A percentile compares a stretch with the other conserved stretches of the same genome.
Evolutionary conservation across 441 rosid genomes (phyloP).

Genomic region (Daphne laureola): DNA sequence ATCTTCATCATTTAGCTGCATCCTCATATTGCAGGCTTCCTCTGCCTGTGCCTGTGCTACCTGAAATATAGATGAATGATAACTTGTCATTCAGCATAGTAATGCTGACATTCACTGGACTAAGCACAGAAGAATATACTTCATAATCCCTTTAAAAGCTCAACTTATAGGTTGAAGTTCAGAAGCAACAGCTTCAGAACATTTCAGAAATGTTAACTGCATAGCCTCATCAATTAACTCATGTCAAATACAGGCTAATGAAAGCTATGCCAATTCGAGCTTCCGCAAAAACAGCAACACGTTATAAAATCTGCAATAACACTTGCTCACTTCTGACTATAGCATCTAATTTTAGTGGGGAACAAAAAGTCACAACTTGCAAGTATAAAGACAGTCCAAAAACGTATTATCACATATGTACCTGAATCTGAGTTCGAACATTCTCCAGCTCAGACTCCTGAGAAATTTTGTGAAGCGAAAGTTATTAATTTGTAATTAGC

Average conservation of each 20-base stretch:
- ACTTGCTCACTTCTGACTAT: no score
- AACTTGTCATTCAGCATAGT: not conserved
- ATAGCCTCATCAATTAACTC: no score
- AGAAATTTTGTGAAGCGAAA: slow-evolving; percentile 14
- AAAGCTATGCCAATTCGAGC: no score
- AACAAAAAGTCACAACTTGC: not conserved
- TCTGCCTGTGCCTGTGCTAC: slow-evolving; percentile 68
- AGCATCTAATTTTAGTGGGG: no score
- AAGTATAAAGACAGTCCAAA: not conserved
- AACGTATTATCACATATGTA: slow-evolving; percentile 22
- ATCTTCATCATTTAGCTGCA: slow-evolving; percentile 39
- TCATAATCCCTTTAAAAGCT: no score
- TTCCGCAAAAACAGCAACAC: no score
- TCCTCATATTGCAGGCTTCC: slow-evolving; percentile 50
- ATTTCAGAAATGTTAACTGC: no score
- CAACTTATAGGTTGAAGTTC: no score
- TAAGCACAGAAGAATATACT: no score
- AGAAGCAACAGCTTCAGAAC: no score
- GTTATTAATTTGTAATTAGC: not conserved
- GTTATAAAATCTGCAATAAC: no score
- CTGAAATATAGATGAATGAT: slow-evolving; percentile 22
- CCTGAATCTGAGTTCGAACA: slow-evolving; percentile 77
- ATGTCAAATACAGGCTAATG: no score
- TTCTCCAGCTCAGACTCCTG: slow-evolving; percentile 85
- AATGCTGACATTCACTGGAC: not conserved